These are phyloP conservation scores for Ramaria sp. DNA, from an alignment of 768 basidiomycete genomes.

Conservation along the genomic window DNA sequence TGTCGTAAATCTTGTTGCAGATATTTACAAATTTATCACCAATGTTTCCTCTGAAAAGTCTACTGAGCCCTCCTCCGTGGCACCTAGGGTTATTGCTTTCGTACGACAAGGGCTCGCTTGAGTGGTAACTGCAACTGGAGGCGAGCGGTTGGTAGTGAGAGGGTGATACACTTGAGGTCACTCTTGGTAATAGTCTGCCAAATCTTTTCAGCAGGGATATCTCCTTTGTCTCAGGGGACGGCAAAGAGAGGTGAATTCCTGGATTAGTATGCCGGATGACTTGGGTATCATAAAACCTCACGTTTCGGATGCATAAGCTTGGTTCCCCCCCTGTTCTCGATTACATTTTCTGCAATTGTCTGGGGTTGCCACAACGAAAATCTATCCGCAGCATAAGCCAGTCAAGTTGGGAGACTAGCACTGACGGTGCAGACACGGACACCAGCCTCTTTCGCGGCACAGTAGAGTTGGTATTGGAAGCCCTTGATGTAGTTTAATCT, in stretches of 20 bases:
- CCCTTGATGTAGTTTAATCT: slow-evolving; percentile 97
- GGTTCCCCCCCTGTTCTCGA: slow-evolving; percentile 31
- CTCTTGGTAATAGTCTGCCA: too few species aligned
- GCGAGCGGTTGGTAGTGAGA: too few species aligned
- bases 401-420: slow-evolving; percentile 14
- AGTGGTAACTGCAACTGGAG: too few species aligned
- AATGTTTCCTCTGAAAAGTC: slow-evolving; percentile 68
- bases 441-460: slow-evolving; percentile 82
- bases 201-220: too few species aligned
- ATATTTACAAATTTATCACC: slow-evolving; percentile 61
- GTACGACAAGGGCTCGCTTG: too few species aligned
- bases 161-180: too few species aligned
- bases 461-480: slow-evolving; percentile 96
- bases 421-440: slow-evolving; percentile 80
- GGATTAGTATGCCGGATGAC: too few species aligned
- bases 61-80: slow-evolving; percentile 63
- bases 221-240: too few species aligned
- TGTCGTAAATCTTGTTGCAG: slow-evolving; percentile 53
- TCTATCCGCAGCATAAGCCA: slow-evolving; percentile 22
- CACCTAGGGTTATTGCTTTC: slow-evolving; percentile 74
- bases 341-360: slow-evolving; percentile 79
- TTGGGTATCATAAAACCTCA: too few species aligned
- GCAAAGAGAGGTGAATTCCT: too few species aligned
- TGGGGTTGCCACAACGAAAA: slow-evolving; percentile 64
- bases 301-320: slow-evolving; percentile 62